Evolutionary conservation across 352 stramenopile species (phyloP).

Genomic region (Pythium pyrilobum): DNA sequence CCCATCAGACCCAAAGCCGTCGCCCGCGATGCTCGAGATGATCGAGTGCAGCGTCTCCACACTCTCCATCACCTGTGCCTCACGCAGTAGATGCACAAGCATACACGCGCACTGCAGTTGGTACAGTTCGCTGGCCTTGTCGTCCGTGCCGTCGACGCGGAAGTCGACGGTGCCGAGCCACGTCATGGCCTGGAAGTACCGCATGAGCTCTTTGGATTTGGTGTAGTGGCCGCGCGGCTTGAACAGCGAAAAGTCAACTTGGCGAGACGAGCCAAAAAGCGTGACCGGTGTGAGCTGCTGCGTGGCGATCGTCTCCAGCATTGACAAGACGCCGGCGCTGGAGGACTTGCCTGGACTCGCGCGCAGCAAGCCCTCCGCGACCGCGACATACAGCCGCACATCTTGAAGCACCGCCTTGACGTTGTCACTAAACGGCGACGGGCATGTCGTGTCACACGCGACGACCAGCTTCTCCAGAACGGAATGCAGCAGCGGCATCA

Average conservation of each 20-base stretch:
- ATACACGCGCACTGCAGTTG: constrained; percentile 20
- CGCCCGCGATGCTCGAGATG: constrained; percentile 7
- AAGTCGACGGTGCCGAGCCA: constrained; percentile 24
- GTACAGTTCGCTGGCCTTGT: not conserved
- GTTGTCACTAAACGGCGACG: too few relatives aligned
- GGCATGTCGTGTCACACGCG: not conserved
- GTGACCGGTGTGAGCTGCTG: not conserved
- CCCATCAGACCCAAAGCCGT: constrained; percentile 14
- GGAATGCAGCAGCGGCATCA: constrained; percentile 6
- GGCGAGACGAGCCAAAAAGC: constrained; percentile 8
- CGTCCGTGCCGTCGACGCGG: constrained; percentile 18
- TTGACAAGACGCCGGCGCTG: too few relatives aligned
- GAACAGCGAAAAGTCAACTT: constrained; percentile 26
- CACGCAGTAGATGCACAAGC: constrained; percentile 14
- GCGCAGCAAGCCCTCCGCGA: not conserved
- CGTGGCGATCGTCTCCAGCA: not conserved
- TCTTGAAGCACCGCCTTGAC: not conserved
- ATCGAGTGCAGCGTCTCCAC: constrained; percentile 4
- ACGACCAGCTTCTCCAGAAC: not conserved
- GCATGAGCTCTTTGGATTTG: constrained; percentile 5
- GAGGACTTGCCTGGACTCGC: too few relatives aligned
- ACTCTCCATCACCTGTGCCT: not conserved
- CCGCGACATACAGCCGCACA: not conserved
- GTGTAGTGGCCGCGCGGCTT: constrained; percentile 26
- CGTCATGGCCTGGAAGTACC: constrained; percentile 19